A percentile compares a stretch with the other conserved stretches of the same genome.
Evolutionary conservation across 768 basidiomycete genomes (phyloP).

Genomic region (Rhizopogon rudus): DNA sequence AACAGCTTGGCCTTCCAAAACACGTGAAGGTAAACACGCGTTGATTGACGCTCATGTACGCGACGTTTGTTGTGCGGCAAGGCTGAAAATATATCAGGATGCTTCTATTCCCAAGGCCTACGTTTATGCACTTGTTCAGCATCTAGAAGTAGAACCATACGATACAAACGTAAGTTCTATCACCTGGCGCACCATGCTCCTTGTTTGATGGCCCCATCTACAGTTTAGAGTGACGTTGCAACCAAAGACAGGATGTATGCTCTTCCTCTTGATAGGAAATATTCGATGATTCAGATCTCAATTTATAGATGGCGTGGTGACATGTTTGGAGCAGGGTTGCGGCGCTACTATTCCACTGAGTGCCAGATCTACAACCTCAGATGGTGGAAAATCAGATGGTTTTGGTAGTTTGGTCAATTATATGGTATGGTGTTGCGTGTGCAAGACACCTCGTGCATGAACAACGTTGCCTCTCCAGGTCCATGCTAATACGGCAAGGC

Average conservation of each 20-base stretch:
- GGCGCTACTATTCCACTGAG: conserved; percentile 29
- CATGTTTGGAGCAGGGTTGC: conserved; percentile 47
- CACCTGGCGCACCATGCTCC: neutral
- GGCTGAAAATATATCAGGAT: neutral
- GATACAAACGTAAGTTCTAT: conserved; percentile 16
- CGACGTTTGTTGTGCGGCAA: neutral
- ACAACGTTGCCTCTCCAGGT: neutral
- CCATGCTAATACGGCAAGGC: conserved; percentile 15
- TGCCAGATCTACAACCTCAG: conserved; percentile 21
- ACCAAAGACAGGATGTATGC: conserved; percentile 36
- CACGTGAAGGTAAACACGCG: conserved; percentile 3
- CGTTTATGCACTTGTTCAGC: conserved; percentile 16
- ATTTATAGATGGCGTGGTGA: conserved; percentile 34
- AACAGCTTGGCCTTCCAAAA: conserved; percentile 9
- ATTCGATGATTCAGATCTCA: conserved; percentile 1
- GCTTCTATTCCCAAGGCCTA: conserved; percentile 13
- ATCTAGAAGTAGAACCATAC: conserved; percentile 11
- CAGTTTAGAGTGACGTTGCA: conserved; percentile 36
- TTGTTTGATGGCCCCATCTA: neutral
- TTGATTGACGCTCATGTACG: conserved; percentile 2
- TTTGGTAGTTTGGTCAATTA: conserved; percentile 44
- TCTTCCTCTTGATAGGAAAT: neutral
- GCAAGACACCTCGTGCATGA: neutral
- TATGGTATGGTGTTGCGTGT: conserved; percentile 28
- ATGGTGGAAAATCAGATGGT: conserved; percentile 40